Percentiles rank a stretch among this genome's conserved stretches.
phyloP scores from a whole-genome alignment of 306 rosid species.

The Bauhinia variegata region DNA sequence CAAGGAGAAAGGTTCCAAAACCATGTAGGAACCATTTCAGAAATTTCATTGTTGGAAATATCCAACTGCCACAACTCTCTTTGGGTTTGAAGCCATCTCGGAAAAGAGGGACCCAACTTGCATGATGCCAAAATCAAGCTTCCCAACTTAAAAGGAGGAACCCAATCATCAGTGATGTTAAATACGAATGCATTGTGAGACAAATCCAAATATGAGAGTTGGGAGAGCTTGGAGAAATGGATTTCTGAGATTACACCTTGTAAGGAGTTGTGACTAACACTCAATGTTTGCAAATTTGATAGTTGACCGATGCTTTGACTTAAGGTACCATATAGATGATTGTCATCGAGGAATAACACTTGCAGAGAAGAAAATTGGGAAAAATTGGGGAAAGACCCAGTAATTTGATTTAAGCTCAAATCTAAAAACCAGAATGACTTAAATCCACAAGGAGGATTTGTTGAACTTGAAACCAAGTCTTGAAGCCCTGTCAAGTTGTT shows the following conservation, averaged over 20 bases:
- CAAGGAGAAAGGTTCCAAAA: constrained; percentile 31
- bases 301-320: constrained; percentile 11
- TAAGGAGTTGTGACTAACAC: neutral
- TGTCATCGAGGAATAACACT: too few relatives aligned
- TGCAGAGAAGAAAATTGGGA: too few relatives aligned
- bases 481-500: constrained; percentile 10
- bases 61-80: neutral
- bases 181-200: constrained; percentile 20
- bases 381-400: too few relatives aligned
- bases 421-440: too few relatives aligned
- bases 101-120: constrained; percentile 37
- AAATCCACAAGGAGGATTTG: constrained; percentile 21
- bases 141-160: constrained; percentile 13
- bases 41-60: neutral
- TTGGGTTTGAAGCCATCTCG: constrained; percentile 38
- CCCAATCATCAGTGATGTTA: neutral
- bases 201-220: neutral
- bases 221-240: constrained; percentile 15
- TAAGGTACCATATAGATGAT: neutral
- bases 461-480: too few relatives aligned
- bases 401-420: too few relatives aligned
- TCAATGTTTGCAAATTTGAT: neutral
- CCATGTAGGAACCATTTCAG: constrained; percentile 22
- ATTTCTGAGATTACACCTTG: too few relatives aligned
- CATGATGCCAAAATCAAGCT: neutral